These are phyloP conservation scores for Didymella glomerata DNA, from an alignment of 2,329 filamentous ascomycete species.

Conservation along the genomic window DNA sequence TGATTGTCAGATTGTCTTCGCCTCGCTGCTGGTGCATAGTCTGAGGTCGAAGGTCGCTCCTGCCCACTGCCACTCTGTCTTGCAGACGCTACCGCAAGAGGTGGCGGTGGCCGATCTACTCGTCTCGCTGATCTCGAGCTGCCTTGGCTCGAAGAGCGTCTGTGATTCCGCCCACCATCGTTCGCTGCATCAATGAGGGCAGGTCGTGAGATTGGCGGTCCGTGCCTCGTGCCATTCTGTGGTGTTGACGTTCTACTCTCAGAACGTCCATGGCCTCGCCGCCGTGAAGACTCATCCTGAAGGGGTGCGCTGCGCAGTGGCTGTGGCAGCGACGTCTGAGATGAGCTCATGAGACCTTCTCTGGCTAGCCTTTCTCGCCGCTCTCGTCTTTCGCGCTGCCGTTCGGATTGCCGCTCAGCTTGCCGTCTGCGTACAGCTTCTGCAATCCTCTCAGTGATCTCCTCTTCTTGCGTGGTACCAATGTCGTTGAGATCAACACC, in stretches of 20 bases:
- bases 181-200: slow-evolving; percentile 56
- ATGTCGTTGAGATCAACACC: slow-evolving; percentile 90
- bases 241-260: slow-evolving; percentile 48
- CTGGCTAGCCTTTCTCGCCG: slow-evolving; percentile 46
- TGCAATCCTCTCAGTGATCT: slow-evolving; percentile 88
- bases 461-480: slow-evolving; percentile 83
- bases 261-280: slow-evolving; percentile 46
- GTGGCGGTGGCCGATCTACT: slow-evolving; percentile 40
- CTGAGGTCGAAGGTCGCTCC: slow-evolving; percentile 44
- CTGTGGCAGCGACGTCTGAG: slow-evolving; percentile 35
- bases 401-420: slow-evolving; percentile 67
- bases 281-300: slow-evolving; percentile 42
- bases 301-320: slow-evolving; percentile 38
- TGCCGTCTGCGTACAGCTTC: slow-evolving; percentile 85
- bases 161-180: slow-evolving; percentile 43
- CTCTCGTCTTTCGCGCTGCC: slow-evolving; percentile 56
- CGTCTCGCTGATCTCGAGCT: slow-evolving; percentile 52
- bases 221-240: slow-evolving; percentile 47
- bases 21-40: slow-evolving; percentile 33
- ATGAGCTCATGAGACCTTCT: slow-evolving; percentile 49
- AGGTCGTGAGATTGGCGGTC: slow-evolving; percentile 58
- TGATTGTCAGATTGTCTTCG: slow-evolving; percentile 53
- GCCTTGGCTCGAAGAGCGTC: slow-evolving; percentile 58
- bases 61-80: slow-evolving; percentile 66
- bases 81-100: slow-evolving; percentile 35